Evolutionary conservation across 2,329 filamentous ascomycete species (phyloP), one percentile per base, ranked within the genome.

Genomic region (Allantophomopsis lycopodina): DNA sequence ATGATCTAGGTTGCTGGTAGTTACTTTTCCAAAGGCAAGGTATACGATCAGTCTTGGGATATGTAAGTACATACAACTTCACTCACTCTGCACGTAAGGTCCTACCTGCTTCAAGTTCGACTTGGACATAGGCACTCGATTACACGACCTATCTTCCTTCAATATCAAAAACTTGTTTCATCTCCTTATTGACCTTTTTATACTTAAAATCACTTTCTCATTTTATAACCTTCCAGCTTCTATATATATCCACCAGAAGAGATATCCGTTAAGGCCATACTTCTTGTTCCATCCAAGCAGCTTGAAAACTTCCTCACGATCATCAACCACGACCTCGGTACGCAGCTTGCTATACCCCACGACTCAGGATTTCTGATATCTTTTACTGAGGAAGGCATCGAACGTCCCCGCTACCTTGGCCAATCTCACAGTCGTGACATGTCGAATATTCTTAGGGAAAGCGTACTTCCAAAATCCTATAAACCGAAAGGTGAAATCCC

Each of bases 241-340:
- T 87, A 83, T 55, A 52, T 86, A 30, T 66, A 76, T 52, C 63
- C 72, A 36, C 70, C 73, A 0, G 46, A 52, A 13, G 55, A 61
- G 3, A 52, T 64, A 8, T 47, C 61, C 7, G 58, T 62, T 12
- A 56, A 63, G 21, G 68, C 78, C 1, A 62, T 81, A 18, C 57
- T 89, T 17, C 67, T 94, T 30, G 71, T 93, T 1, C 73, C 77
- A 1, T 74, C 76, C 1, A 49, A 53, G 2, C 82, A 94, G 54
- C 71, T 88, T 30, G 60, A 76, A 42, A 53, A 62, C 8, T 71
- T 91, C 5, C 62, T 94, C 0, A 52, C 66, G 2, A 63, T 72
- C 4, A 73, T 89, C 55, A 87, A 86, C 52, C 53, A 56, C 1
- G 65, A 73, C 34, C 64, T 80, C 3, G 54, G 58, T 1, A 69